Conservation (phyloP, 805 yeast genomes). For the Candida lessepsii region DNA sequence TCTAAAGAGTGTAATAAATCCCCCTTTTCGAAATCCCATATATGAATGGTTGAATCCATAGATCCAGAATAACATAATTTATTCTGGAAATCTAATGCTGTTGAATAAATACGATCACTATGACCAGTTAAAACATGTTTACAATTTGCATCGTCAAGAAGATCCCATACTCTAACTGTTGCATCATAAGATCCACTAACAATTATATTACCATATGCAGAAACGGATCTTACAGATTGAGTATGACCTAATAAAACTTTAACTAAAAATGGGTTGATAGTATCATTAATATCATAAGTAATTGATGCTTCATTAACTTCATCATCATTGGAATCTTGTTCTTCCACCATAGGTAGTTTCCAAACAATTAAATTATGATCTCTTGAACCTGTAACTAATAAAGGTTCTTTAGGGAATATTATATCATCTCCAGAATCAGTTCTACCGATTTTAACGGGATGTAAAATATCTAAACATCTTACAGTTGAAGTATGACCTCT, state of each 20-base stretch:
- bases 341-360: conserved; percentile 52
- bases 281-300: conserved; percentile 37
- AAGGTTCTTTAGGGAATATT: conserved; percentile 60
- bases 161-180: conserved; percentile 90
- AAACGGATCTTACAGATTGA: conserved; percentile 69
- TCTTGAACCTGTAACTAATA: conserved; percentile 53
- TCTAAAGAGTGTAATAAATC: conserved; percentile 64
- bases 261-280: conserved; percentile 61
- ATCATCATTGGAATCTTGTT: conserved; percentile 33
- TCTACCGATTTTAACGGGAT: conserved; percentile 62
- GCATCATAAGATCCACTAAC: conserved; percentile 91
- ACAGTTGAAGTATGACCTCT: conserved; percentile 92
- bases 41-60: conserved; percentile 81
- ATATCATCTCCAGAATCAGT: conserved; percentile 57
- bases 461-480: conserved; percentile 81
- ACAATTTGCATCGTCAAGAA: conserved; percentile 65
- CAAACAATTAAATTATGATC: conserved; percentile 46
- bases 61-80: conserved; percentile 87
- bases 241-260: conserved; percentile 58
- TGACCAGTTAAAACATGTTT: conserved; percentile 78
- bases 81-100: conserved; percentile 73
- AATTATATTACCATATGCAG: conserved; percentile 80
- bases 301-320: conserved; percentile 23
- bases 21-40: conserved; percentile 87
- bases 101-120: conserved; percentile 83